phyloP scores from a whole-genome alignment of 106 monocot genomes.

The Dioscorea dumetorum region DNA sequence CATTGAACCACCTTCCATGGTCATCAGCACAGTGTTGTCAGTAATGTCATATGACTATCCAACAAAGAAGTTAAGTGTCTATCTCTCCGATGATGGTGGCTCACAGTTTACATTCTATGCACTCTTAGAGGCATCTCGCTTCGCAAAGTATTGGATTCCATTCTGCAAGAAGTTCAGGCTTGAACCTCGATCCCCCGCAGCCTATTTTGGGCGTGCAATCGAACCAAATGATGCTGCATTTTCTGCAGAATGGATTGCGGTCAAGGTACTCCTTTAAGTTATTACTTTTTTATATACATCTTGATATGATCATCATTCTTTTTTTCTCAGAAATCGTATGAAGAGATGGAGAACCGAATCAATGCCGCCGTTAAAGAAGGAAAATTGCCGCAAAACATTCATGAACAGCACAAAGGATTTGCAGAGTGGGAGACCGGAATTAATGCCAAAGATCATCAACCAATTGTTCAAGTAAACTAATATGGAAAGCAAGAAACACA shows the following conservation, averaged over 20 bases:
- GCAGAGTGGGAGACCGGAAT: slow-evolving; percentile 20
- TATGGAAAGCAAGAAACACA: not conserved
- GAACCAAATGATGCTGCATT: not conserved
- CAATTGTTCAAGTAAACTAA: slow-evolving; percentile 35
- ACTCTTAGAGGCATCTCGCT: slow-evolving; percentile 55
- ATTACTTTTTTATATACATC: no score
- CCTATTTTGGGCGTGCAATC: slow-evolving; percentile 30
- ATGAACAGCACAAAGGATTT: slow-evolving; percentile 34
- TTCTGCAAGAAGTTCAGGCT: slow-evolving; percentile 59
- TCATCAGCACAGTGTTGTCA: slow-evolving; percentile 65
- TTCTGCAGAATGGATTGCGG: slow-evolving; percentile 21
- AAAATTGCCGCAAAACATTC: slow-evolving; percentile 21
- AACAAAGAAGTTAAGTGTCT: slow-evolving; percentile 52
- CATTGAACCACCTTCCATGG: slow-evolving; percentile 66
- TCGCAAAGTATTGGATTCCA: slow-evolving; percentile 71
- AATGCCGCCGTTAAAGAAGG: slow-evolving; percentile 11
- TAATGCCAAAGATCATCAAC: slow-evolving; percentile 35
- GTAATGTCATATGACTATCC: slow-evolving; percentile 78
- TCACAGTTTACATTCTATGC: slow-evolving; percentile 81
- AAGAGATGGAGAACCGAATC: slow-evolving; percentile 49
- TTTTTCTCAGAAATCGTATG: slow-evolving; percentile 27
- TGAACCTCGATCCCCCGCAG: slow-evolving; percentile 60
- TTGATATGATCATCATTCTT: no score
- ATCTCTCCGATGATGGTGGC: slow-evolving; percentile 71
- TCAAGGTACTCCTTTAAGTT: slow-evolving; percentile 29